Percentiles rank a stretch among this genome's conserved stretches.
Evolutionary conservation across 345 rosid species (phyloP).

Genomic region (Gossypium bickii): DNA sequence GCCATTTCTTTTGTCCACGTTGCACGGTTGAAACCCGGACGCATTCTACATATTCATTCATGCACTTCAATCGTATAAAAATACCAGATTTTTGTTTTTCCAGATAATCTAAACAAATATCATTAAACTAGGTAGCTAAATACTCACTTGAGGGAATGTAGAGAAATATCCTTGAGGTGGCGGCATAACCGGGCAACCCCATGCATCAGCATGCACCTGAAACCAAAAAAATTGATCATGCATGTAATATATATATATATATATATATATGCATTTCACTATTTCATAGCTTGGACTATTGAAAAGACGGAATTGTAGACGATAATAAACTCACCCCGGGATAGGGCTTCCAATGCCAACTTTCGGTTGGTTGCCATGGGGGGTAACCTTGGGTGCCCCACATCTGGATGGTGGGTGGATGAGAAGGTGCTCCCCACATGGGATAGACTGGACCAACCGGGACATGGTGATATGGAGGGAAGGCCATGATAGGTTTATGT

Average conservation of each 20-base stretch:
- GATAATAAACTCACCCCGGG: conserved; percentile 40
- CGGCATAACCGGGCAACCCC: conserved; percentile 92
- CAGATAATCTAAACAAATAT: neutral
- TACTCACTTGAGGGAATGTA: conserved; percentile 46
- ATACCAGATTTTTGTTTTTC: neutral
- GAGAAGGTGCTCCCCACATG: conserved; percentile 62
- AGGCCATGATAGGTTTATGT: conserved; percentile 75
- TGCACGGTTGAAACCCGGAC: conserved; percentile 26
- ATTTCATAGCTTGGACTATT: neutral
- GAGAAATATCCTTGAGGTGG: conserved; percentile 32
- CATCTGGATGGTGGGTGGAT: conserved; percentile 39
- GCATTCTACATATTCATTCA: conserved; percentile 36
- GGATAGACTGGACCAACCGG: conserved; percentile 40
- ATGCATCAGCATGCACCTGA: conserved; percentile 73
- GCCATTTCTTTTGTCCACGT: conserved; percentile 15
- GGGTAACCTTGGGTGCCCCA: conserved; percentile 57
- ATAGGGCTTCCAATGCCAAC: conserved; percentile 75
- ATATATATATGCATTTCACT: neutral
- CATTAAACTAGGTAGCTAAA: neutral
- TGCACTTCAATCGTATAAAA: neutral
- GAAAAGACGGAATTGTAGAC: neutral
- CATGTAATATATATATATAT: neutral
- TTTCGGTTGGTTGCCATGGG: conserved; percentile 47
- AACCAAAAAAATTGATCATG: conserved; percentile 11
- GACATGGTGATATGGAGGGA: conserved; percentile 44